Percentiles rank a stretch among this genome's conserved stretches.
These are phyloP conservation scores for Colletotrichum spaethianum DNA, from an alignment of 2,329 filamentous ascomycete genomes.

Conservation along the genomic window DNA sequence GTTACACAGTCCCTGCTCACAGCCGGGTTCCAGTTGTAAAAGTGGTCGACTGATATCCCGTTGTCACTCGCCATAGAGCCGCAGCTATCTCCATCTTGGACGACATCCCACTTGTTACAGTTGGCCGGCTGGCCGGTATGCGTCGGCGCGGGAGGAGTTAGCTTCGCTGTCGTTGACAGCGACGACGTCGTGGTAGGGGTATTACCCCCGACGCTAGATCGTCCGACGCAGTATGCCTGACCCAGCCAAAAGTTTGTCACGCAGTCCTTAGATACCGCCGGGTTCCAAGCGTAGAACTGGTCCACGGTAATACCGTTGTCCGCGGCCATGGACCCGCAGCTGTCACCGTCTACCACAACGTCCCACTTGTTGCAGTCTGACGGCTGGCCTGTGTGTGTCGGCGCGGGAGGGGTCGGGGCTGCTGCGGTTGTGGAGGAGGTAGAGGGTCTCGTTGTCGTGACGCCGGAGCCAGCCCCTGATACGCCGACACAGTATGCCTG, in stretches of 20 bases:
- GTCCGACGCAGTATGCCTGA: slow-evolving; percentile 46
- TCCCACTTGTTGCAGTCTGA: slow-evolving; percentile 42
- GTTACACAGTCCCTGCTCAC: slow-evolving; percentile 44
- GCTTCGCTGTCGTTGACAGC: no score
- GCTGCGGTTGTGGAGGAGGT: no score
- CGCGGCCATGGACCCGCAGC: slow-evolving; percentile 29
- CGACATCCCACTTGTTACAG: slow-evolving; percentile 41
- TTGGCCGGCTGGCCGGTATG: slow-evolving; percentile 41
- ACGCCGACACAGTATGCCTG: slow-evolving; percentile 47
- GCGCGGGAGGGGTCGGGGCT: slow-evolving; percentile 33
- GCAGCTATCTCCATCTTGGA: slow-evolving; percentile 39
- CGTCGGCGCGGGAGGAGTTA: slow-evolving; percentile 39
- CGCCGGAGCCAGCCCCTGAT: no score
- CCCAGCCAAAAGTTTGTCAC: slow-evolving; percentile 45
- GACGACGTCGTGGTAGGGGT: no score
- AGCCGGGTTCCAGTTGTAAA: slow-evolving; percentile 41
- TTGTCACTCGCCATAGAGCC: slow-evolving; percentile 13
- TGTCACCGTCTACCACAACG: slow-evolving; percentile 36
- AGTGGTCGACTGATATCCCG: slow-evolving; percentile 39
- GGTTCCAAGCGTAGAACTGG: slow-evolving; percentile 42
- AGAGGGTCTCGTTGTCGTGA: no score
- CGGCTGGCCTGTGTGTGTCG: slow-evolving; percentile 41
- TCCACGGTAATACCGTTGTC: slow-evolving; percentile 35
- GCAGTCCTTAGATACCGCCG: slow-evolving; percentile 44
- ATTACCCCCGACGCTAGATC: no score